These are phyloP conservation scores for Botrytis pseudocinerea DNA, from an alignment of 2,329 filamentous ascomycete species.

Conservation along the genomic window DNA sequence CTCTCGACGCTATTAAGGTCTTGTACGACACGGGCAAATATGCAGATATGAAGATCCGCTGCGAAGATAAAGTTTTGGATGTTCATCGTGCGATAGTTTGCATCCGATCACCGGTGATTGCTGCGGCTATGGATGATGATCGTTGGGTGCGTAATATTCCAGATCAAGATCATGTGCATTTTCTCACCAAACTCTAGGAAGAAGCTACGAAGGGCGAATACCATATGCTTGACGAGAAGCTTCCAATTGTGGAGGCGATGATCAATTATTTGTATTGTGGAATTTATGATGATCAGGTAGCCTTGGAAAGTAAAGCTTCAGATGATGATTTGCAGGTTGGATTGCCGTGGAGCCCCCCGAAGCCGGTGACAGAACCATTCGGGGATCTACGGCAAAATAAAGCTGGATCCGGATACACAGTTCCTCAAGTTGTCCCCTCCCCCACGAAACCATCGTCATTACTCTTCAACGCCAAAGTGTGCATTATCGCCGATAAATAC, in stretches of 20 bases:
- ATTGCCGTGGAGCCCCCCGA: neutral
- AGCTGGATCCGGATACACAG: too few species aligned
- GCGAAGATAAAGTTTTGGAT: conserved; percentile 25
- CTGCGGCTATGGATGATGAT: conserved; percentile 27
- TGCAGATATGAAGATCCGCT: conserved; percentile 32
- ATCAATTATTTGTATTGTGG: conserved; percentile 71
- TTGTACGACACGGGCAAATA: conserved; percentile 25
- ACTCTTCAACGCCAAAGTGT: conserved; percentile 28
- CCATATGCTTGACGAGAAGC: conserved; percentile 64
- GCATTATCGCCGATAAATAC: conserved; percentile 32
- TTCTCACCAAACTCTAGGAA: conserved; percentile 2
- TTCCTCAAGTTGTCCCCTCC: too few species aligned
- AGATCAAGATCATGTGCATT: neutral
- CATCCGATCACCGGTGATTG: conserved; percentile 31
- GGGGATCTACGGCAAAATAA: neutral
- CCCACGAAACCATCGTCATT: conserved; percentile 7
- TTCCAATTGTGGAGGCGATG: conserved; percentile 72
- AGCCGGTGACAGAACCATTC: too few species aligned
- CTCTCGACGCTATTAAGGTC: conserved; percentile 1
- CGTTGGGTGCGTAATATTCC: conserved; percentile 25
- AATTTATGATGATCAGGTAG: conserved; percentile 16
- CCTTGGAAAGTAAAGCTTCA: too few species aligned
- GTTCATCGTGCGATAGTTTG: conserved; percentile 31
- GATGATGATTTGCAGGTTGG: neutral
- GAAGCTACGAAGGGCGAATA: conserved; percentile 16